Evolutionary conservation across 805 yeast species (phyloP), one percentile per base, ranked within the genome.

Genomic region (Candida awuae): DNA sequence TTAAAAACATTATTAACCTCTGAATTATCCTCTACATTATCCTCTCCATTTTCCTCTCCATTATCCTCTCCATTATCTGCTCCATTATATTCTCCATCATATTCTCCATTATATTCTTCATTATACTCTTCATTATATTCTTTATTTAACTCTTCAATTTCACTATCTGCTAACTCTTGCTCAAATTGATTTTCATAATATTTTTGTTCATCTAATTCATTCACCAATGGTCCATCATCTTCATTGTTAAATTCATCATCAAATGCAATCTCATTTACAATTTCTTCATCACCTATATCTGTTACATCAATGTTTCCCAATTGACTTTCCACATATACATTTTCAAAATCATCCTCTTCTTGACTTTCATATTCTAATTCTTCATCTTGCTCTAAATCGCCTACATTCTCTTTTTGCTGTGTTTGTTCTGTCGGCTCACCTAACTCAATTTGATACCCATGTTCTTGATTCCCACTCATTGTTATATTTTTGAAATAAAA

Each of bases 361-460:
- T 55, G 59, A 39, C 60, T 52, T 46, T 63, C 55, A 42, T 54
- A 46, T 46, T 59, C 53, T 49, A 59, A 38, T 44, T 53, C 48
- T 46, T 62, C 45, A 42, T 58, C 54, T 37, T 38, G n/a, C 6
- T 25, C 28, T 25, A 8, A 8, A 8, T 25, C 28, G 10, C 13
- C 28, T 14, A 7, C 12, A 7, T 25, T 14, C 12, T 25, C 28
- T 25, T 5, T 10, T 25, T 25, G 6, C n/a, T 14, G 14, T 25
- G 10, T 25, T 5, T 25, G 4, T 25, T 25, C 28, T 25, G 4
- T 25, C 28, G 10, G n/a, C 13, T 25, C 4, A 9, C 14, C 13
- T 9, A 25, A 8, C 25, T 10, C 25, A 8, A 22, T 22, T 10
- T 22, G 25, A 8, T 22, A n/a, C n/a, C n/a, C n/a, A n/a, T n/a